Percentiles rank a stretch among this genome's conserved stretches.
phyloP scores from a whole-genome alignment of 305 asterid genomes.

The Solanum hybrid region DNA sequence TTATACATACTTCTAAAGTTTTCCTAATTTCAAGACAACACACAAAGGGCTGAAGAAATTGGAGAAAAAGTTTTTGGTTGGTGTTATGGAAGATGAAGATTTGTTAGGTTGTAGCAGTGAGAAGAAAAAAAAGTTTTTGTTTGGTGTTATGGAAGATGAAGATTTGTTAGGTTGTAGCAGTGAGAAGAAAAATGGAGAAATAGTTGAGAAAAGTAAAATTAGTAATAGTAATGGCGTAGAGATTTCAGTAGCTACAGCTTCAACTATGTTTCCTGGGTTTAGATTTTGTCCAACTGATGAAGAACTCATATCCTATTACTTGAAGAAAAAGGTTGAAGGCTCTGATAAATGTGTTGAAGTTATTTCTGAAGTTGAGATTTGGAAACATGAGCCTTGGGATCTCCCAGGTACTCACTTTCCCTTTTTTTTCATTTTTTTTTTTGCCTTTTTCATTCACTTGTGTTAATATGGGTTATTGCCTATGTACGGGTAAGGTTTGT shows the following conservation, averaged over 20 bases:
- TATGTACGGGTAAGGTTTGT: background rate
- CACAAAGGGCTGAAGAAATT: background rate
- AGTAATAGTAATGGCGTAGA: conserved; percentile 22
- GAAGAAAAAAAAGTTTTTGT: background rate
- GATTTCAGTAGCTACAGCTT: conserved; percentile 54
- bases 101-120: too few species aligned
- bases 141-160: background rate
- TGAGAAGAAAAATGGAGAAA: background rate
- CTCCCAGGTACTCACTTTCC: background rate
- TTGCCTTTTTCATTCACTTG: background rate
- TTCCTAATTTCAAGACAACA: background rate
- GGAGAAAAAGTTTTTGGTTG: too few species aligned
- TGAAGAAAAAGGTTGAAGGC: conserved; percentile 58
- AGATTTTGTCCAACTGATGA: conserved; percentile 82
- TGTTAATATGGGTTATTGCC: background rate
- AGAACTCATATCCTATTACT: conserved; percentile 61
- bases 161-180: background rate
- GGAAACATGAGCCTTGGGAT: background rate
- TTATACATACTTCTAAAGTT: background rate
- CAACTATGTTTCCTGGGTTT: conserved; percentile 72
- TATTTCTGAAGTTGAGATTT: conserved; percentile 44
- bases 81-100: too few species aligned
- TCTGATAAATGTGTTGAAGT: conserved; percentile 44
- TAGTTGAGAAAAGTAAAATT: background rate
- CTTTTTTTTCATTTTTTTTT: background rate